Conservation (phyloP, 768 basidiomycete genomes). For the Porphyrellus cyaneotinctus region DNA sequence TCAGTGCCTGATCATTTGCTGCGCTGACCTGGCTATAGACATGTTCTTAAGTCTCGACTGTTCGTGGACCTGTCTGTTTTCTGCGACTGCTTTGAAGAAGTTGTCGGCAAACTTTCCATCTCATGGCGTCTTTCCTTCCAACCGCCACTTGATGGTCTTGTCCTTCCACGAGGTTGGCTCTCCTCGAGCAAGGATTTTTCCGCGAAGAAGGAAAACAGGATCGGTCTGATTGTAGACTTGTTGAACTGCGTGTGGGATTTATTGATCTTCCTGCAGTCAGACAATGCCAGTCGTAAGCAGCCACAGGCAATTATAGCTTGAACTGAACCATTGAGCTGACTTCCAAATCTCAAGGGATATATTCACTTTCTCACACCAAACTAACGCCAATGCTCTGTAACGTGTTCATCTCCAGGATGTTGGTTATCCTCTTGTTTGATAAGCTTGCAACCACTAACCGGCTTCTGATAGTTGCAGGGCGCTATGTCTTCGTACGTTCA, state of each 20-base stretch:
- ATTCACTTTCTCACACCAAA: conserved; percentile 4
- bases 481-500: conserved; percentile 44
- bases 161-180: conserved; percentile 56
- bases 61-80: conserved; percentile 44
- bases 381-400: conserved; percentile 25
- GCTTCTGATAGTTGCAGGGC: conserved; percentile 39
- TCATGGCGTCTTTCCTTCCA: conserved; percentile 23
- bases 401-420: conserved; percentile 49
- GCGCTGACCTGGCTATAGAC: conserved; percentile 31
- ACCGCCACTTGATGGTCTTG: conserved; percentile 39
- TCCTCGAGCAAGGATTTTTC: conserved; percentile 16
- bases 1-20: conserved; percentile 22
- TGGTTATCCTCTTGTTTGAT: conserved; percentile 17
- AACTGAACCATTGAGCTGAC: background rate
- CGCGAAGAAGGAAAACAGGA: conserved; percentile 11
- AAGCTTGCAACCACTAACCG: background rate
- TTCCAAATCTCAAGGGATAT: background rate
- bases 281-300: conserved; percentile 26
- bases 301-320: background rate
- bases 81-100: conserved; percentile 48
- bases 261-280: conserved; percentile 29
- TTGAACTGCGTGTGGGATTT: conserved; percentile 21
- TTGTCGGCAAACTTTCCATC: conserved; percentile 42
- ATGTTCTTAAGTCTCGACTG: conserved; percentile 37
- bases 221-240: conserved; percentile 39